These are phyloP conservation scores for Dicorynia guianensis DNA, from an alignment of 306 rosid genomes.

Conservation along the genomic window DNA sequence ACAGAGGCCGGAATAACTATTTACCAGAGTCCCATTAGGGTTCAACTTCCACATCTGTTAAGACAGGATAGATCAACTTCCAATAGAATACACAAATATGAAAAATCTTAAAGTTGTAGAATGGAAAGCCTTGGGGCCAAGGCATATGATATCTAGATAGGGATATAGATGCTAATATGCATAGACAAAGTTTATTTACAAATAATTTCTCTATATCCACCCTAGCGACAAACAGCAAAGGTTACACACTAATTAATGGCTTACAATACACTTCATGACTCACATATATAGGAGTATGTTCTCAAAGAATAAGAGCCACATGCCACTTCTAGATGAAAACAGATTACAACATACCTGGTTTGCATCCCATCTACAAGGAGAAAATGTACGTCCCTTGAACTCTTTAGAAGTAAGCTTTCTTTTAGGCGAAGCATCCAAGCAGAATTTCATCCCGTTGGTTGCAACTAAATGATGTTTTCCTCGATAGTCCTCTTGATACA, in stretches of 20 bases:
- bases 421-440: slow-evolving; percentile 81
- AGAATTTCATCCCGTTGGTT: slow-evolving; percentile 48
- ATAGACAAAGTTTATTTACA: background rate
- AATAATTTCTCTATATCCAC: slow-evolving; percentile 7
- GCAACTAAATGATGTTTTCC: slow-evolving; percentile 73
- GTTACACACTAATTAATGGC: background rate
- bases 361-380: slow-evolving; percentile 69
- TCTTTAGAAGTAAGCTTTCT: slow-evolving; percentile 71
- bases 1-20: slow-evolving; percentile 80
- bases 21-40: slow-evolving; percentile 74
- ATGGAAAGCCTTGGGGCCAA: slow-evolving; percentile 12
- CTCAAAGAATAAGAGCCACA: slow-evolving; percentile 5
- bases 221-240: background rate
- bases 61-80: slow-evolving; percentile 42
- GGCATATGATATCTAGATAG: slow-evolving; percentile 4
- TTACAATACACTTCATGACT: background rate
- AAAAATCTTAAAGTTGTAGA: background rate
- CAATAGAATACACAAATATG: slow-evolving; percentile 31
- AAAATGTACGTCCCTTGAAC: slow-evolving; percentile 63
- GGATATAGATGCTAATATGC: background rate
- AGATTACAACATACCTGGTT: slow-evolving; percentile 70
- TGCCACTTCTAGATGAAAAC: background rate
- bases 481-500: slow-evolving; percentile 51
- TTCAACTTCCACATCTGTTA: slow-evolving; percentile 79
- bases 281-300: background rate